Conservation (phyloP, 2,329 filamentous ascomycete species). For the Aureobasidium sp. region DNA sequence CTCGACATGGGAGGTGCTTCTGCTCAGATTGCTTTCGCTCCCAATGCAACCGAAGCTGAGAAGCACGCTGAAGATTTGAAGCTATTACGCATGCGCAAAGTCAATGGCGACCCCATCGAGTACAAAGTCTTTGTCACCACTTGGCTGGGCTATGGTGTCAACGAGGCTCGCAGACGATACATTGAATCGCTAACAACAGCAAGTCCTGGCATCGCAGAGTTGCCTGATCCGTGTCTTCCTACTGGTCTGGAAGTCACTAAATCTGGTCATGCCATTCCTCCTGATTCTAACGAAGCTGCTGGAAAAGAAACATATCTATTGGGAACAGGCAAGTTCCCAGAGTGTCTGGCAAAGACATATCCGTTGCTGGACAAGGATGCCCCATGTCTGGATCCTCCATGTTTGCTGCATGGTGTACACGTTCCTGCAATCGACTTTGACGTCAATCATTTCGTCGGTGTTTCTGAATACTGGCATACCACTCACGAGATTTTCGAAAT, state of each 20-base stretch:
- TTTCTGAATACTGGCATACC: conserved; percentile 98
- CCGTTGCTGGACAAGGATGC: conserved; percentile 85
- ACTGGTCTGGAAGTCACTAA: conserved; percentile 63
- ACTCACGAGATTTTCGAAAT: conserved; percentile 87
- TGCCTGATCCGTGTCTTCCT: conserved; percentile 88
- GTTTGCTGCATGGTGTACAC: conserved; percentile 82
- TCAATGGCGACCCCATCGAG: conserved; percentile 70
- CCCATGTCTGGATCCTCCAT: conserved; percentile 73
- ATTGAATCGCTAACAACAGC: conserved; percentile 65
- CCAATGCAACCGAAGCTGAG: conserved; percentile 80
- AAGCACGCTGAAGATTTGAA: conserved; percentile 88
- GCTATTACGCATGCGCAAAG: conserved; percentile 70
- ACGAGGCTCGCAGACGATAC: conserved; percentile 80
- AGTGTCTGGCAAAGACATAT: conserved; percentile 73
- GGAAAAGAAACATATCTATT: conserved; percentile 50
- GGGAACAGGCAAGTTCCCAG: conserved; percentile 79
- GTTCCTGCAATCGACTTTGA: conserved; percentile 95
- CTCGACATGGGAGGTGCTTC: conserved; percentile 98
- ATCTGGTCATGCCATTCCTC: conserved; percentile 53
- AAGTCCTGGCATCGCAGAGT: conserved; percentile 58
- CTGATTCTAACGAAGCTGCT: conserved; percentile 33
- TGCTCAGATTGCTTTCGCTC: conserved; percentile 94
- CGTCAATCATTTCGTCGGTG: conserved; percentile 94
- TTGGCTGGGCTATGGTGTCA: conserved; percentile 96
- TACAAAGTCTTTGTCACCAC: conserved; percentile 92